Base-by-base conservation (phyloP, 1,284 basidiomycete species). In the Papiliotrema flavescens region DNA sequence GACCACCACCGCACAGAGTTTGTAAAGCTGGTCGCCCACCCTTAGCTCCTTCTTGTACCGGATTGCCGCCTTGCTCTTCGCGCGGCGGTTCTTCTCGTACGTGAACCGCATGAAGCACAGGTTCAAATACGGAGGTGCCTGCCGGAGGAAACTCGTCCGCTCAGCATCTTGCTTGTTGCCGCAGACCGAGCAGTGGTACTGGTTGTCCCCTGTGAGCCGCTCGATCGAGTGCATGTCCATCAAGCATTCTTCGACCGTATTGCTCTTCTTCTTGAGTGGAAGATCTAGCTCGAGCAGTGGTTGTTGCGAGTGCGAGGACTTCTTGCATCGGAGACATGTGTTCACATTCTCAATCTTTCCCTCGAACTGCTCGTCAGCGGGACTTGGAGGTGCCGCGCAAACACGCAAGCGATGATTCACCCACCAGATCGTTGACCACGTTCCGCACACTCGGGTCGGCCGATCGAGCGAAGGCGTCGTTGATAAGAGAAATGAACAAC, bases 21-120 rank as follows among this genome's bases (percentile, higher is more conserved):
- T 87, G 66, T 95, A 96, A 20, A 82, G 67, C 2, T 64, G 79
- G 28, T 57, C 60, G 35, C 35, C 64, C 36, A 54, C 65, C 53
- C 7, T 65, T 86, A 95, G 90, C 65, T 90, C 81, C 24, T 78
- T 79, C 0, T 90, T 90, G 71, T 90, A 95, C 13, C 80, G 76
- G 47, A 95, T 84, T 11, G 78, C 75, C 57, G 88, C 82, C 70
- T 90, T 91, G 53, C 84, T 87, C 76, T 96, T 95, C 75, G 85
- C 88, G 57, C 91, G 82, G 79, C 86, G 83, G 15, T 22, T 47
- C 15, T 17, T 28, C 3, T 19, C 20, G 41, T 47, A 53, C 1
- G 84, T 83, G 73, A 96, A 96, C 19, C 93, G 87, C 51, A 93
- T 81, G 44, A 96, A 77, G 15, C 90, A 90, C 64, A 96, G 87